Evolutionary conservation across 345 rosid genomes (phyloP).

Genomic region (Mallotus nudiflorus): DNA sequence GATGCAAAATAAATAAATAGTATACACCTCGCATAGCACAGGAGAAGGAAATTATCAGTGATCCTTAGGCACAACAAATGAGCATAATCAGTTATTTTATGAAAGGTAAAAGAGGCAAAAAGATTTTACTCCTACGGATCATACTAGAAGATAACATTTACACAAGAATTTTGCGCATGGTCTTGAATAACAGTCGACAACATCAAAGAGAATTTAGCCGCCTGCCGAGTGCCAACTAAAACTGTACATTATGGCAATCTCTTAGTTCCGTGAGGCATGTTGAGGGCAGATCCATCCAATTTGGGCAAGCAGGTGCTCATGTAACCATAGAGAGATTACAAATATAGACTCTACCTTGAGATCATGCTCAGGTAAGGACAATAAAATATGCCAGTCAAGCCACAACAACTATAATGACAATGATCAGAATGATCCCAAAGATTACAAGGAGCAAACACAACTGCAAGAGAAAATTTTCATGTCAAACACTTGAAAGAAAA

Average conservation of each 20-base stretch:
- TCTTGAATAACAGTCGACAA: not conserved
- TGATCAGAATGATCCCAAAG: conserved; percentile 62
- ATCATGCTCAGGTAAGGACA: not conserved
- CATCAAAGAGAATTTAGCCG: not conserved
- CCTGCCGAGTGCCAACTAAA: not conserved
- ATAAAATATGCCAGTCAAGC: conserved; percentile 33
- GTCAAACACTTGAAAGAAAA: not conserved
- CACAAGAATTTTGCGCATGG: not conserved
- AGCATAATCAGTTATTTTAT: not conserved
- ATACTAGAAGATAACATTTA: not conserved
- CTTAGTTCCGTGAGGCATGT: not conserved
- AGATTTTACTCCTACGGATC: not conserved
- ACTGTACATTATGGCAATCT: not conserved
- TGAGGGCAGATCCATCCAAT: not conserved
- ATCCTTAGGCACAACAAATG: not conserved
- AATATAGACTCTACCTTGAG: not conserved
- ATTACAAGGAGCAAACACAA: conserved; percentile 65
- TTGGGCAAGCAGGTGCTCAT: not conserved
- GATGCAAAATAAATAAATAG: too few species aligned
- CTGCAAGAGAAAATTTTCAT: conserved; percentile 40
- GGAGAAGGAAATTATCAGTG: not conserved
- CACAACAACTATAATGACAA: conserved; percentile 55
- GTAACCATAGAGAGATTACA: not conserved
- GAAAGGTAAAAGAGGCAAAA: not conserved
- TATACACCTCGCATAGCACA: not conserved